Base-by-base conservation (phyloP, 2,329 filamentous ascomycete species). In the Xylaria sp. region DNA sequence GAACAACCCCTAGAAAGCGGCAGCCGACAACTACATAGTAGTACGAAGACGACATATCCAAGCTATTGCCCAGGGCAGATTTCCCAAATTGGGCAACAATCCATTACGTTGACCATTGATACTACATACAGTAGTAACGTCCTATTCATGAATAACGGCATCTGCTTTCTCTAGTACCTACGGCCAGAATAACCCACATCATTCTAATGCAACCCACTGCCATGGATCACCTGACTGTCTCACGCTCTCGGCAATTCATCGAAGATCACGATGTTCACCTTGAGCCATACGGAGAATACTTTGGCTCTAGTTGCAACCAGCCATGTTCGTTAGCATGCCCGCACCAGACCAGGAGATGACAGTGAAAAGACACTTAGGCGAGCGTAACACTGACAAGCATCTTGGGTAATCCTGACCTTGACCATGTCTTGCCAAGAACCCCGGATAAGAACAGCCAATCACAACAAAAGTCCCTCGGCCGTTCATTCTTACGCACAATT, bases 201-300 rank as follows among this genome's bases (percentile, higher is more conserved):
- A 26, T 26, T 70, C 49, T 64, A 56, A 66, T 68, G 59, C 40
- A 66, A 68, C 63, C 65, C 66, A 66, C 44, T 60, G 31, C 48
- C 36, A 40, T 57, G 33, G 54, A 63, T 71, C 63, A 71, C 68
- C 68, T 68, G 68, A 68, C 62, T 66, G 54, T 62, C 63, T 66
- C 31, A 38, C 60, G 49, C 59, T 44, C 63, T 68, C 63, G 59
- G 62, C 68, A 66, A 61, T 66, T 64, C 33, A 26, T 53, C 3
- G 48, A 44, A 40, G 36, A 60, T 65, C 61, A 62, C 48, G 51
- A 63, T 67, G 48, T 46, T 69, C 67, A 63, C 54, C 63, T 69
- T 57, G n/a, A 6, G 36, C 54, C 59, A 40, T n/a, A 57, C 59
- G 36, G 54, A 69, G 53, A 49, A 69, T 69, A 66, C 59, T 65